Percentiles rank a stretch among this genome's conserved stretches.
Conservation (phyloP, 306 rosid species). For the Carpinus viminea region DNA sequence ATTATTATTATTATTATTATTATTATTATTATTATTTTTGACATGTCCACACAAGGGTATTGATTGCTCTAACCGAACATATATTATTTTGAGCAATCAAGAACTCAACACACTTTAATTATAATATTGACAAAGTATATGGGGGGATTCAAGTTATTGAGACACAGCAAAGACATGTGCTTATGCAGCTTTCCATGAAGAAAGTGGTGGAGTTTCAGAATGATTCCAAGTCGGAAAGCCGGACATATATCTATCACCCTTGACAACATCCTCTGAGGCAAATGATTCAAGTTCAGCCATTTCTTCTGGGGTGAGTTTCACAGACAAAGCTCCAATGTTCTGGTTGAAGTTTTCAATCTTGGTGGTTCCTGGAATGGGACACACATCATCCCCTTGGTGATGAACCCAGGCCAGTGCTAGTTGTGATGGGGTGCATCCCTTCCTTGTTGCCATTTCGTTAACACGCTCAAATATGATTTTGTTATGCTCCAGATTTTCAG, state of each 20-base stretch:
- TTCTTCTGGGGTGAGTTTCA: conserved; percentile 61
- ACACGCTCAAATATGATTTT: conserved; percentile 55
- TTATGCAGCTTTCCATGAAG: conserved; percentile 44
- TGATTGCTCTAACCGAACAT: too few relatives aligned
- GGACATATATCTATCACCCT: conserved; percentile 42
- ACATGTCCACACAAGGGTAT: too few relatives aligned
- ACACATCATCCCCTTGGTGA: conserved; percentile 67
- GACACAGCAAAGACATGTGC: background rate
- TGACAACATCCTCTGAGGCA: conserved; percentile 40
- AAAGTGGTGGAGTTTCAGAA: conserved; percentile 57
- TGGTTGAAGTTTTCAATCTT: conserved; percentile 56
- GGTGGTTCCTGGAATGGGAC: conserved; percentile 84
- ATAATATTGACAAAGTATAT: background rate
- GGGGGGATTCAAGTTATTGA: background rate
- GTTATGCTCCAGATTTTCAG: conserved; percentile 63
- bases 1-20: too few relatives aligned
- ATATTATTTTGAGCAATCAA: background rate
- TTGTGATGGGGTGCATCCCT: conserved; percentile 60
- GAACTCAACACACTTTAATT: background rate
- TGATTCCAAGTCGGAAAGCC: conserved; percentile 32
- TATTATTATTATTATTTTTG: too few relatives aligned
- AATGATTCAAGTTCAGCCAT: conserved; percentile 57
- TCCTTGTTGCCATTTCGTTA: conserved; percentile 55
- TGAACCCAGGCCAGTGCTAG: conserved; percentile 70
- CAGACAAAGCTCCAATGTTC: conserved; percentile 58